A percentile compares a stretch with the other conserved stretches of the same genome.
These are phyloP conservation scores for Sporobolomyces roseus DNA, from an alignment of 768 basidiomycete species.

Conservation along the genomic window DNA sequence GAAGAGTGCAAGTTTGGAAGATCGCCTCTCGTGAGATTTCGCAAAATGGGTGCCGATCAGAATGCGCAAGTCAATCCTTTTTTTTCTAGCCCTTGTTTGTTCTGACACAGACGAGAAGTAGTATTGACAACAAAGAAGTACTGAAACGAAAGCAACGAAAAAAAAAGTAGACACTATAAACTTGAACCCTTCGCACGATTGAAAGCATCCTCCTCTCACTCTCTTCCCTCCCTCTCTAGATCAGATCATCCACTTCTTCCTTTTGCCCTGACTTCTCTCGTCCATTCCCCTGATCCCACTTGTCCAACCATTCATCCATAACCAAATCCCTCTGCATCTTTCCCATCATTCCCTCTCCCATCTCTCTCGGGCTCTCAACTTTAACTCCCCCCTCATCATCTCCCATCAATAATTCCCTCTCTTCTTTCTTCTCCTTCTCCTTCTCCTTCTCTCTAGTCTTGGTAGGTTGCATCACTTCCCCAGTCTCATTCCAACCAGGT, in stretches of 20 bases:
- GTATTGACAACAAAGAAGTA: too few relatives aligned
- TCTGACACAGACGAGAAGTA: too few relatives aligned
- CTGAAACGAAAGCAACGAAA: too few relatives aligned
- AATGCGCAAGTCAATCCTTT: too few relatives aligned
- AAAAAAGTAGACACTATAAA: too few relatives aligned
- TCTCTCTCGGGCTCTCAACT: background rate
- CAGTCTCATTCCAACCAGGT: slow-evolving; percentile 71
- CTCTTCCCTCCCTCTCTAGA: background rate
- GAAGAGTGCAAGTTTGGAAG: too few relatives aligned
- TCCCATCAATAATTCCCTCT: background rate
- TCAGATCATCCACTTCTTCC: slow-evolving; percentile 6
- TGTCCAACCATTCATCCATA: slow-evolving; percentile 74
- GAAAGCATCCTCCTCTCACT: too few relatives aligned
- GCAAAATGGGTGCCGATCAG: too few relatives aligned
- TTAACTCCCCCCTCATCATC: background rate
- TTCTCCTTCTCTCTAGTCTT: slow-evolving; percentile 23
- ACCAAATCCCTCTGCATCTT: slow-evolving; percentile 54
- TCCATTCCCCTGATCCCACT: slow-evolving; percentile 41
- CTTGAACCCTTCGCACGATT: too few relatives aligned
- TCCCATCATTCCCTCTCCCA: slow-evolving; percentile 23
- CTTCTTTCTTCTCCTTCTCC: slow-evolving; percentile 44
- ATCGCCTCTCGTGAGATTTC: too few relatives aligned
- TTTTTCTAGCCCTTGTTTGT: too few relatives aligned
- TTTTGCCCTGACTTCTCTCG: background rate
- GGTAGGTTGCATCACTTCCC: slow-evolving; percentile 59